Evolutionary conservation across 768 basidiomycete species (phyloP).

Genomic region (Thelephora aurantiotincta): DNA sequence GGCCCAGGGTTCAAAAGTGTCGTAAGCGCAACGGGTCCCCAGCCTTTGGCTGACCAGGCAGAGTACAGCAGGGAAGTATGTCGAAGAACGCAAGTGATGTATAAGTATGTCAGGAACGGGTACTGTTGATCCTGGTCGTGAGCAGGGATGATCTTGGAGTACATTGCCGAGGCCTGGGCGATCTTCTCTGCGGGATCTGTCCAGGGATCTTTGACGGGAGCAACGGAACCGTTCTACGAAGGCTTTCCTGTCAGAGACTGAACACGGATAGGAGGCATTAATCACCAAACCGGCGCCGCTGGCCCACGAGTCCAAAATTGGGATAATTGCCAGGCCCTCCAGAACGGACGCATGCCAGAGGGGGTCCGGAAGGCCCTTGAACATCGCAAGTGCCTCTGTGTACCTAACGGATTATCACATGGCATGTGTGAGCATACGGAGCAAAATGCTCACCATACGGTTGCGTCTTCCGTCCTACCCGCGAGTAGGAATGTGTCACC

Average conservation of each 20-base stretch:
- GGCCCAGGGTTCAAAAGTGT: constrained; percentile 58
- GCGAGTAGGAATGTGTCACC: constrained; percentile 82
- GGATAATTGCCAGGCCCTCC: constrained; percentile 73
- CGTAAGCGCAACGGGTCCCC: constrained; percentile 67
- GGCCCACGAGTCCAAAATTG: constrained; percentile 77
- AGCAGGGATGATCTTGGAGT: constrained; percentile 38
- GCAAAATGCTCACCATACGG: constrained; percentile 42
- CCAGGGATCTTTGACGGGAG: constrained; percentile 56
- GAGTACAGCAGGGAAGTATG: constrained; percentile 65
- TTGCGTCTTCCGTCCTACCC: constrained; percentile 75
- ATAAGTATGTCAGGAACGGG: constrained; percentile 53
- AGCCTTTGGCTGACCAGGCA: constrained; percentile 78
- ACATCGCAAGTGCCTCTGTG: constrained; percentile 67
- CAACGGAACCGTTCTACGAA: constrained; percentile 39
- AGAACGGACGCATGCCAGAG: constrained; percentile 84
- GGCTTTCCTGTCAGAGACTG: constrained; percentile 2
- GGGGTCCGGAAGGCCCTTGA: constrained; percentile 60
- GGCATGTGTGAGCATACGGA: constrained; percentile 7
- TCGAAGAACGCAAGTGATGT: constrained; percentile 52
- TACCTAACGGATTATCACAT: constrained; percentile 37
- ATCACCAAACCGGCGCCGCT: constrained; percentile 57
- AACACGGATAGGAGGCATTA: constrained; percentile 12
- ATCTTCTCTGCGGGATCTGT: constrained; percentile 61
- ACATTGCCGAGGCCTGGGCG: constrained; percentile 44
- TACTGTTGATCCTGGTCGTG: constrained; percentile 37